These are phyloP conservation scores for Picea sitchensis DNA, from an alignment of 75 land plant genomes.

Conservation along the genomic window DNA sequence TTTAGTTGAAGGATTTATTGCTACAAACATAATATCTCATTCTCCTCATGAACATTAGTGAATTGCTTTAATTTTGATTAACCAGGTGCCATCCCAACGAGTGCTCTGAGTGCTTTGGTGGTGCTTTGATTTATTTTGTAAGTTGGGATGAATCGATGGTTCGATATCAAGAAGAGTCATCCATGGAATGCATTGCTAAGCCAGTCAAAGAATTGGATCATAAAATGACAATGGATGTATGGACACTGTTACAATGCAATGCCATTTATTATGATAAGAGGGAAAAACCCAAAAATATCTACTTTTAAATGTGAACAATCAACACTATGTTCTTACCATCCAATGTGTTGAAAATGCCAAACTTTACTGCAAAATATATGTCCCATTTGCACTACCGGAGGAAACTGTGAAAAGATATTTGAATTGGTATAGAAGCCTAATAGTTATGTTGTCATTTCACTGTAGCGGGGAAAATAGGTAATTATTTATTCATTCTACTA, in stretches of 20 bases:
- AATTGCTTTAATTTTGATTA: not conserved
- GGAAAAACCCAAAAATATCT: too few species aligned
- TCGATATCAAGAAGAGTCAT: conserved; percentile 38
- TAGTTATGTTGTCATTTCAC: conserved; percentile 88
- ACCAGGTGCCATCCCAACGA: conserved; percentile 92
- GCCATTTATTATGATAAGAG: too few species aligned
- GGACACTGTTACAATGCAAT: not conserved
- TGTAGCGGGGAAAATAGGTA: conserved; percentile 99
- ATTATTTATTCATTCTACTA: not conserved
- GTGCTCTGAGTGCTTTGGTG: conserved; percentile 94
- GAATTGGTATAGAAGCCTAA: conserved; percentile 65
- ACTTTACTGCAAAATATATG: conserved; percentile 77
- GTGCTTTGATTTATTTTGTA: conserved; percentile 68
- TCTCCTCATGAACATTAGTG: too few species aligned
- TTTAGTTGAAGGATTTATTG: too few species aligned
- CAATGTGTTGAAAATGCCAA: conserved; percentile 77
- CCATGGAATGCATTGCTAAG: conserved; percentile 67
- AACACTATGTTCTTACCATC: not conserved
- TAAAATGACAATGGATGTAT: conserved; percentile 70
- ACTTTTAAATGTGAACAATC: too few species aligned
- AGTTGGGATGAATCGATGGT: conserved; percentile 61
- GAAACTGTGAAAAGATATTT: conserved; percentile 63
- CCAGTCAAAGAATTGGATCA: conserved; percentile 56
- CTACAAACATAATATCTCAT: too few species aligned
- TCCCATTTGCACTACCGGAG: conserved; percentile 99